These are phyloP conservation scores for Hamamelis virginiana DNA, from an alignment of 164 flowering plant genomes.

Conservation along the genomic window DNA sequence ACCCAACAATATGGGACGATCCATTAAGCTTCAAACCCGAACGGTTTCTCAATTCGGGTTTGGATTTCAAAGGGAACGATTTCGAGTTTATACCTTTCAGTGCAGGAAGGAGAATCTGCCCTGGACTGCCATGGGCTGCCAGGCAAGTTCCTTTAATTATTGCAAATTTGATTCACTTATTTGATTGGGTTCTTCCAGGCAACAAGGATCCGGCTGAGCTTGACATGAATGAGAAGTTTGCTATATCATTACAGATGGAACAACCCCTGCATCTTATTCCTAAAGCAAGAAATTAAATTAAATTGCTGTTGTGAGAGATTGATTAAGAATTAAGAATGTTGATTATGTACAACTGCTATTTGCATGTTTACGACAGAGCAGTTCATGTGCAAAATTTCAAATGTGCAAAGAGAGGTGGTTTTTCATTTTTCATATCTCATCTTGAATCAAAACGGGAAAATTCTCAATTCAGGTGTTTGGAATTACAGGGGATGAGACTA, in stretches of 20 bases:
- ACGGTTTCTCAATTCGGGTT: background rate
- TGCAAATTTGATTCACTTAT: constrained; percentile 14
- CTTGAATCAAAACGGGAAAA: too few relatives aligned
- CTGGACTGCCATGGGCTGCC: constrained; percentile 31
- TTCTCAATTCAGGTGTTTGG: too few relatives aligned
- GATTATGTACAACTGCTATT: too few relatives aligned
- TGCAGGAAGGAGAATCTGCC: constrained; percentile 23
- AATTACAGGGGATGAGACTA: too few relatives aligned
- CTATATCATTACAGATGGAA: constrained; percentile 15
- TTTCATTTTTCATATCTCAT: too few relatives aligned
- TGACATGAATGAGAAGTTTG: constrained; percentile 18
- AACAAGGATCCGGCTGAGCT: background rate
- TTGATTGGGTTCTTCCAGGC: constrained; percentile 25
- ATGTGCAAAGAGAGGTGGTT: too few relatives aligned
- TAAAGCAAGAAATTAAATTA: constrained; percentile 2
- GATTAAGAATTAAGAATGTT: too few relatives aligned
- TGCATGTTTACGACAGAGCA: too few relatives aligned
- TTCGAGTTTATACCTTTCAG: constrained; percentile 33
- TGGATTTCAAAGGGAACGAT: constrained; percentile 20
- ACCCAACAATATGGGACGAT: constrained; percentile 20
- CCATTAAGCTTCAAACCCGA: constrained; percentile 25
- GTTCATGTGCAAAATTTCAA: too few relatives aligned
- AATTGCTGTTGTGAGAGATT: too few relatives aligned
- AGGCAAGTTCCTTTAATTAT: constrained; percentile 17
- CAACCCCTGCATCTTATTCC: constrained; percentile 17